Evolutionary conservation across 1,284 basidiomycete species (phyloP), one percentile per base, ranked within the genome.

Genomic region (Ganoderma leucocontextum): DNA sequence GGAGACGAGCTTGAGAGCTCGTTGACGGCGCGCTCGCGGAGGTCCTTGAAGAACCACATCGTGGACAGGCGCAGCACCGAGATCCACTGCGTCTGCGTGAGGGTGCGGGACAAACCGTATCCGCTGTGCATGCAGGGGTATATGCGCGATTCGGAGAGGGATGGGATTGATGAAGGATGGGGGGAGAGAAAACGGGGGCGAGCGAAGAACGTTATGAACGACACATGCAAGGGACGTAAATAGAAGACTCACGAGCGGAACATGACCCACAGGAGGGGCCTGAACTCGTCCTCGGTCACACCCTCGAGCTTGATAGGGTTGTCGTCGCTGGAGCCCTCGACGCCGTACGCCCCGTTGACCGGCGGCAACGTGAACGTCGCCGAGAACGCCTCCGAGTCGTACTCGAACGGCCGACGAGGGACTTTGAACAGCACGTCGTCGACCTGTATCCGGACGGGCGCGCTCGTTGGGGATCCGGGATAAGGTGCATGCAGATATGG

Each of bases 1-100:
- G 39, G 58, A 44, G 9, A 73, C 64, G 62, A 70, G 63, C 52
- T 55, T 52, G 17, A 29, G 44, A 73, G 65, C 47, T 73, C 66
- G 25, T 6, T 22, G 53, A 70, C 62, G 2, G 72, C 57, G 25
- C 58, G 58, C 7, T 60, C 64, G 52, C 60, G 59, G 52, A 60
- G 59, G 19, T 58, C 36, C 39, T 67, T 61, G 57, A 60, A 66
- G 63, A n/a, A 15, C 63, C 68, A 67, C 64, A 67, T 67, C 4
- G 65, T 63, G 15, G 68, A 65, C 35, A 68, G 68, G 52, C 64
- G 62, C 42, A 70, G 64, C 53, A 64, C 66, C 17, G 65, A 42
- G 35, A 35, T 63, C 70, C 67, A 71, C 12, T 71, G 44, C n/a
- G 59, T 33, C 39, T 60, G 64, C 3, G 53, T 64, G 29, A 65